These are phyloP conservation scores for Eucalyptus decipiens DNA, from an alignment of 345 rosid species.

Conservation along the genomic window DNA sequence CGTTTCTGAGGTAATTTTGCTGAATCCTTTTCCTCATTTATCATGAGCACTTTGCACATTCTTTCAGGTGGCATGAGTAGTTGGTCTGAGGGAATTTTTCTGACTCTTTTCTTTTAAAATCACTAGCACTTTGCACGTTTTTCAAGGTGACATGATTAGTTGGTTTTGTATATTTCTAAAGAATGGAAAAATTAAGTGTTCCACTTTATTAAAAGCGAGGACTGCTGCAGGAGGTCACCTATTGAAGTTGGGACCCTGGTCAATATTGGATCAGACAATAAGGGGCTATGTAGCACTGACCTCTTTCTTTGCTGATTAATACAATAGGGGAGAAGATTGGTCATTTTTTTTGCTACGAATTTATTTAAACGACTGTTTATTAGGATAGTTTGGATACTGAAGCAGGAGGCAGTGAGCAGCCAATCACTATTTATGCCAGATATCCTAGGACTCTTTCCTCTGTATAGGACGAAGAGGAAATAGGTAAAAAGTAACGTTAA, in stretches of 20 bases:
- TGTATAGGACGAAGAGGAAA: background rate
- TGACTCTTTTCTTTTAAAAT: background rate
- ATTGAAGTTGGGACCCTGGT: background rate
- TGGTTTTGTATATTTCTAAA: background rate
- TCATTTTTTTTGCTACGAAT: background rate
- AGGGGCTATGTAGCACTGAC: background rate
- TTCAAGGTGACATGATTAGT: background rate
- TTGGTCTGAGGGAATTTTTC: background rate
- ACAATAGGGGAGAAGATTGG: background rate
- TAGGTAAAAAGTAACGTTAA: background rate
- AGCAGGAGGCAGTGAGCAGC: background rate
- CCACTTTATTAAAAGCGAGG: background rate
- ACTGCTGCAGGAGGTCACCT: background rate
- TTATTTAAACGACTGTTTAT: background rate
- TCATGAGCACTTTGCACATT: background rate
- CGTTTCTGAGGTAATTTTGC: slow-evolving; percentile 55
- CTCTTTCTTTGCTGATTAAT: background rate
- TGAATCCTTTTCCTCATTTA: background rate
- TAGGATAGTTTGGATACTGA: background rate
- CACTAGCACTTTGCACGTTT: background rate
- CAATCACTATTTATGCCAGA: background rate
- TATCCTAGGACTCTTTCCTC: background rate
- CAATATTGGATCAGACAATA: background rate
- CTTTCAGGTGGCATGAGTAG: background rate
- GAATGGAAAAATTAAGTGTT: background rate